Evolutionary conservation across 441 rosid genomes (phyloP), one percentile per base, ranked within the genome.

Genomic region (Isatis lusitanica): DNA sequence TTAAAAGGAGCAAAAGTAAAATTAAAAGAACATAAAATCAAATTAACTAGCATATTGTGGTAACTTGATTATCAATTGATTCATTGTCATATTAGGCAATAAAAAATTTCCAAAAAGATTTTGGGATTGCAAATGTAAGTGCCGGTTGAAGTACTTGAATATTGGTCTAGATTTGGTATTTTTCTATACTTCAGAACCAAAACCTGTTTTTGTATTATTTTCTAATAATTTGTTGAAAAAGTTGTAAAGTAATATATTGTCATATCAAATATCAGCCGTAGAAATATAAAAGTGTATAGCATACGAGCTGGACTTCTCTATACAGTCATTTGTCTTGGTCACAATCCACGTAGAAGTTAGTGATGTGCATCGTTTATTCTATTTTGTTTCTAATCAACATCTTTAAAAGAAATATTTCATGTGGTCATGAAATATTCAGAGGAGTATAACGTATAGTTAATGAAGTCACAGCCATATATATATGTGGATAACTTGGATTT

Each of bases 291-390:
- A 46, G 7, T 36, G 64, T 46, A 61, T 21, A 39, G 12, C 6
- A 15, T 66, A 12, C 24, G 33, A 73, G 48, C 50, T 55, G 26
- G 38, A 48, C 53, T 66, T 50, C 38, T 74, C 13, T 33, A 61
- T 63, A 63, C 79, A 69, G 52, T 43, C 70, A 75, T 69, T 63
- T 69, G 36, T 69, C 70, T 55, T 75, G 79, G 79, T 63, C 74
- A 69, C 26, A 55, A 44, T 55, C 38, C 70, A 46, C 70, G 74
- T 63, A 63, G 46, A 69, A 62, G 52, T 46, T 63, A 28, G 59
- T 63, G 79, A 69, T 75, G 60, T 38, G 31, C 51, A 75, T 53
- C 43, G 61, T 62, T 75, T 53, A 36, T 75, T 69, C 36, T 38
- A 53, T 62, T 75, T 68, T 75, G 70, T 68, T 62, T 74, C 30